phyloP scores from a whole-genome alignment of 2,329 filamentous ascomycete genomes.

The Fusarium subglutinans region DNA sequence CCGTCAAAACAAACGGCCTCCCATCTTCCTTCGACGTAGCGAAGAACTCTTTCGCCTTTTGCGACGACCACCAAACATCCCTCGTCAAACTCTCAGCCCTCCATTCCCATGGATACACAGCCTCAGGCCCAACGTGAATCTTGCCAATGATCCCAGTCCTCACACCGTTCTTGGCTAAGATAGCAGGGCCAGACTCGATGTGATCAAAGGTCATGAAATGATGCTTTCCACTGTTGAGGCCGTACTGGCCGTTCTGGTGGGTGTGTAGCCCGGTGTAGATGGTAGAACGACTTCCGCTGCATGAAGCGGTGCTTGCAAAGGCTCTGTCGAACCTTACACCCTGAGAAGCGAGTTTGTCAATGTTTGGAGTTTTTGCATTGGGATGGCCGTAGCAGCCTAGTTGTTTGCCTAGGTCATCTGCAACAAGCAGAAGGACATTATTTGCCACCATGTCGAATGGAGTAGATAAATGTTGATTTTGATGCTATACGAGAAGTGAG shows the following conservation, averaged over 20 bases:
- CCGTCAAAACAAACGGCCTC: not conserved
- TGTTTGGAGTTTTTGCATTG: not conserved
- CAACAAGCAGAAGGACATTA: not conserved
- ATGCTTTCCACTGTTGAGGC: constrained; percentile 48
- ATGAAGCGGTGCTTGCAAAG: constrained; percentile 58
- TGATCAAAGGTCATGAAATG: constrained; percentile 56
- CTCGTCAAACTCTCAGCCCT: not conserved
- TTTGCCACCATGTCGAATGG: not conserved
- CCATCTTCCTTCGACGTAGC: not conserved
- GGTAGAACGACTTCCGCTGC: constrained; percentile 56
- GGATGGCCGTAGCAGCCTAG: not conserved
- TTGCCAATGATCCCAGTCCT: constrained; percentile 59
- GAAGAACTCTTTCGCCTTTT: not conserved
- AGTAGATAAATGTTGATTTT: not conserved
- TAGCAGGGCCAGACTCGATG: constrained; percentile 52
- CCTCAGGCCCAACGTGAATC: constrained; percentile 55
- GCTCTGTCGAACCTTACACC: not conserved
- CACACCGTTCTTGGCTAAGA: constrained; percentile 53
- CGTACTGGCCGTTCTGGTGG: constrained; percentile 58
- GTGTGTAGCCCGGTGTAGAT: constrained; percentile 61
- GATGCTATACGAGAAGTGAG: fast-evolving
- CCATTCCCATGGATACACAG: not conserved
- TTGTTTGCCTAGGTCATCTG: not conserved
- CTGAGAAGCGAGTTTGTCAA: not conserved
- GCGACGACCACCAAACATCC: not conserved